Evolutionary conservation across 441 rosid genomes (phyloP).

Genomic region (Populus hybrid): DNA sequence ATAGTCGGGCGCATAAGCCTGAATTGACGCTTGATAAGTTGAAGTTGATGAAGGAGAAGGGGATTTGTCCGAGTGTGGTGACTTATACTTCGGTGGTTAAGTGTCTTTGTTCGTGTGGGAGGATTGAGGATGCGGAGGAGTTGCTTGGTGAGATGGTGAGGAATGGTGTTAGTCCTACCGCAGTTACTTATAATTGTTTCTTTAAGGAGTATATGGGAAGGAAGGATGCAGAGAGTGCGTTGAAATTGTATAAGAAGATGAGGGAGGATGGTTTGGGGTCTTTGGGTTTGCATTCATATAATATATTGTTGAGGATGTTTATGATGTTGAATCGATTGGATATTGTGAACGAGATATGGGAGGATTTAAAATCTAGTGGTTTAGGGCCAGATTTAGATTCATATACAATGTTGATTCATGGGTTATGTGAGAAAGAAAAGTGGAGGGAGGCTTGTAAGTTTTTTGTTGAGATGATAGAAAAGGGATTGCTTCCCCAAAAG

Average conservation of each 20-base stretch:
- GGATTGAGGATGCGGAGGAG: conserved; percentile 63
- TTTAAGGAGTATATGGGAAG: conserved; percentile 87
- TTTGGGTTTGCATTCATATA: conserved; percentile 56
- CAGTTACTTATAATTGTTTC: conserved; percentile 78
- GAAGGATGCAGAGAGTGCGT: conserved; percentile 58
- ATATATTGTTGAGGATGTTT: conserved; percentile 65
- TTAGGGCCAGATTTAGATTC: conserved; percentile 87
- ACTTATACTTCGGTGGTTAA: conserved; percentile 78
- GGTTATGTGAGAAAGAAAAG: conserved; percentile 58
- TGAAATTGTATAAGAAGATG: conserved; percentile 74
- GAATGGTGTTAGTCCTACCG: conserved; percentile 59
- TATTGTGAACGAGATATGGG: conserved; percentile 65
- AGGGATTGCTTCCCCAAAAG: conserved; percentile 82
- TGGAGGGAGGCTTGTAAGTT: conserved; percentile 80
- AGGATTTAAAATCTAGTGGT: conserved; percentile 53
- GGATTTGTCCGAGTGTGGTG: conserved; percentile 57
- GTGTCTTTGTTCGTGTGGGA: conserved; percentile 66
- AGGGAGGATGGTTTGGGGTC: conserved; percentile 42
- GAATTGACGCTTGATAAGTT: conserved; percentile 70
- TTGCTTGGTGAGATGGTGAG: conserved; percentile 68
- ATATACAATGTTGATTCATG: conserved; percentile 68
- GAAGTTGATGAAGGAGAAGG: conserved; percentile 61
- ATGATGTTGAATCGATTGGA: conserved; percentile 52
- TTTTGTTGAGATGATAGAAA: conserved; percentile 94
- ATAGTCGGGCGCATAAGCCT: conserved; percentile 83